A percentile compares a stretch with the other conserved stretches of the same genome.
phyloP scores from a whole-genome alignment of 805 yeast genomes.

The Candida fluviatilis region DNA sequence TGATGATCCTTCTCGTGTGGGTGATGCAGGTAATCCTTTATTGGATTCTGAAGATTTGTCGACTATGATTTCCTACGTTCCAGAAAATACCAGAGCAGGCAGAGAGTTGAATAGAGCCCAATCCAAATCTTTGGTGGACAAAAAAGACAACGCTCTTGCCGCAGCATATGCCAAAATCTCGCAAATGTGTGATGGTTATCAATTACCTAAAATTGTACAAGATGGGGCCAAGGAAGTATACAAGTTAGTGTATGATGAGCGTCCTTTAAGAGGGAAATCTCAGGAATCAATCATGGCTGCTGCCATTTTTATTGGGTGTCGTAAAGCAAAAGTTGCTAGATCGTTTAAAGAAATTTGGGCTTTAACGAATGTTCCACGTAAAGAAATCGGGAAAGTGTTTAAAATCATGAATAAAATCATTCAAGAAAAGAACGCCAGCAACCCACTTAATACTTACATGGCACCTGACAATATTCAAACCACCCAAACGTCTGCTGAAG shows the following conservation, averaged over 20 bases:
- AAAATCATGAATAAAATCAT: conserved; percentile 67
- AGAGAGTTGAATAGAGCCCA: conserved; percentile 90
- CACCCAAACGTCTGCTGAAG: conserved; percentile 89
- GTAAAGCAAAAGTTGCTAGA: conserved; percentile 90
- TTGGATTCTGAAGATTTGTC: conserved; percentile 89
- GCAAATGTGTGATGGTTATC: conserved; percentile 96
- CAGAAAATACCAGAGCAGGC: conserved; percentile 82
- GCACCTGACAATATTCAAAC: conserved; percentile 55
- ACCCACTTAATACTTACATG: conserved; percentile 34
- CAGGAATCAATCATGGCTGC: conserved; percentile 96
- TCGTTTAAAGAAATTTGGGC: conserved; percentile 96
- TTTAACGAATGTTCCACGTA: conserved; percentile 86
- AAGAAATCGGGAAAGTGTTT: conserved; percentile 90
- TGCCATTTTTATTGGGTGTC: conserved; percentile 88
- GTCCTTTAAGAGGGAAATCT: conserved; percentile 81
- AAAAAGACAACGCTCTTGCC: conserved; percentile 80
- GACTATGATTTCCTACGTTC: conserved; percentile 84
- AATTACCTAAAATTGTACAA: conserved; percentile 89
- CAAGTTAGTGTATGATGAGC: conserved; percentile 84
- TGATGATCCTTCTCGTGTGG: conserved; percentile 98
- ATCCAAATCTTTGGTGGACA: conserved; percentile 77
- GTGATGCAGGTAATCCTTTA: conserved; percentile 92
- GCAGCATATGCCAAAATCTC: conserved; percentile 88
- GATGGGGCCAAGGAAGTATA: conserved; percentile 98
- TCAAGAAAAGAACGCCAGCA: conserved; percentile 52